Evolutionary conservation across 2,329 filamentous ascomycete species (phyloP).

Genomic region (Emergomyces africanus): DNA sequence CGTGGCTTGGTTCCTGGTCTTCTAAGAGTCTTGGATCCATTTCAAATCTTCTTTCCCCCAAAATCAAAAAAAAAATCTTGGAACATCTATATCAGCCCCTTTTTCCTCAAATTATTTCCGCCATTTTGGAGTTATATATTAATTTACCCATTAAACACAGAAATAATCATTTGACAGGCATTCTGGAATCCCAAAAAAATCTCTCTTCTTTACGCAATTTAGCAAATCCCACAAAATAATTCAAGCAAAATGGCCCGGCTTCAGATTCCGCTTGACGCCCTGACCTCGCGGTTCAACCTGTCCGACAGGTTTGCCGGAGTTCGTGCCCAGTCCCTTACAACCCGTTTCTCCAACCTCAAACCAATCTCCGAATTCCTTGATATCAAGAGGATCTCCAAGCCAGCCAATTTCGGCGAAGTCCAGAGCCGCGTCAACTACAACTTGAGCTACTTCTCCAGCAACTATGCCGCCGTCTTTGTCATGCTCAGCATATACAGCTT

Average conservation of each 20-base stretch:
- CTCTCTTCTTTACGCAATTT: background rate
- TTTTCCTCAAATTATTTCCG: background rate
- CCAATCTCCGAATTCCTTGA: slow-evolving; percentile 91
- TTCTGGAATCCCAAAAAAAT: background rate
- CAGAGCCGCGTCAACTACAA: slow-evolving; percentile 97
- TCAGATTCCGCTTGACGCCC: slow-evolving; percentile 79
- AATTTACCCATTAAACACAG: background rate
- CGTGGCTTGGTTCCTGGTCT: background rate
- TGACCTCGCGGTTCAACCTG: slow-evolving; percentile 84
- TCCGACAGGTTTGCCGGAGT: slow-evolving; percentile 73
- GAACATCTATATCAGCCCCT: background rate
- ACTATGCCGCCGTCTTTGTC: slow-evolving; percentile 86
- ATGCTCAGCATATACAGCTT: slow-evolving; percentile 96
- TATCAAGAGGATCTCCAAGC: slow-evolving; percentile 90
- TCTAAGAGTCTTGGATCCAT: no score
- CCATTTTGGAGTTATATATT: background rate
- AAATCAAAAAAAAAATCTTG: background rate
- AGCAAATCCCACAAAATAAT: background rate
- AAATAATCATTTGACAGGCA: background rate
- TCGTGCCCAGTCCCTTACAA: slow-evolving; percentile 62
- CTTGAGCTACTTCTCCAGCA: slow-evolving; percentile 92
- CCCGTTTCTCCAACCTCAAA: slow-evolving; percentile 82
- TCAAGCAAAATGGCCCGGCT: slow-evolving; percentile 60
- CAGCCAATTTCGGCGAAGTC: slow-evolving; percentile 75
- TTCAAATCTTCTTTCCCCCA: no score